Base-by-base conservation (phyloP, 2,329 filamentous ascomycete genomes). In the Trichoderma afroharzianum region DNA sequence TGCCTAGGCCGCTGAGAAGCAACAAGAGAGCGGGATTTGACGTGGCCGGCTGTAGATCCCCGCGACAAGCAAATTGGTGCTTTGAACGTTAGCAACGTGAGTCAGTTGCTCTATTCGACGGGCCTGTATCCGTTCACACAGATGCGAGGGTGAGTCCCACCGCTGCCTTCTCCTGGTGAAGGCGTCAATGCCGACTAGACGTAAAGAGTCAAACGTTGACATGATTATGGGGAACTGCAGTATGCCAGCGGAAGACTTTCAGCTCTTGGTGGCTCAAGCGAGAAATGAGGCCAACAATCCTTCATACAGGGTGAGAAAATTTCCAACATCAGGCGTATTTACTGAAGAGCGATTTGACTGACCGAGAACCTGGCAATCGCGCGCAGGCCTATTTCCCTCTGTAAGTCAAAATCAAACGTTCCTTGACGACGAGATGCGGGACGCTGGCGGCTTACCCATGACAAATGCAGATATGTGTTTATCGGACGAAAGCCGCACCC, bases 371-470 rank as follows among this genome's bases (percentile, higher is more conserved):
- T 15, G 39, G 32, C 50, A 33, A 28, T 58, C 59, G 53, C 21
- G 28, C 18, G 21, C 75, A 88, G 88, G 85, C 88, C 36, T 91
- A 91, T 77, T 90, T 91, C 72, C 87, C 87, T 57, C 77, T 90
- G 85, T 90, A 80, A 84, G 87, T 84, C 15, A 58, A 47, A 28
- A 36, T 36, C 50, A 61, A 71, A 57, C 33, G 6, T 36, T 21
- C 8, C 21, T 21, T 6, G 4, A 21, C 6, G 26, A 4, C 7
- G n/a, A 36, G 57, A 32, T 21, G 55, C 57, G 7, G 39, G 33
- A 18, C 30, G 58, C 8, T 70, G 33, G 43, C 26, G 32, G 62
- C 73, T 73, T 57, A 73, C 50, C 21, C 50, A 72, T 58, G 58
- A 67, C 67, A 71, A 59, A 30, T 21, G 70, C 71, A 90, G 88